Evolutionary conservation across 768 basidiomycete species (phyloP).

Genomic region (Russula lepida): DNA sequence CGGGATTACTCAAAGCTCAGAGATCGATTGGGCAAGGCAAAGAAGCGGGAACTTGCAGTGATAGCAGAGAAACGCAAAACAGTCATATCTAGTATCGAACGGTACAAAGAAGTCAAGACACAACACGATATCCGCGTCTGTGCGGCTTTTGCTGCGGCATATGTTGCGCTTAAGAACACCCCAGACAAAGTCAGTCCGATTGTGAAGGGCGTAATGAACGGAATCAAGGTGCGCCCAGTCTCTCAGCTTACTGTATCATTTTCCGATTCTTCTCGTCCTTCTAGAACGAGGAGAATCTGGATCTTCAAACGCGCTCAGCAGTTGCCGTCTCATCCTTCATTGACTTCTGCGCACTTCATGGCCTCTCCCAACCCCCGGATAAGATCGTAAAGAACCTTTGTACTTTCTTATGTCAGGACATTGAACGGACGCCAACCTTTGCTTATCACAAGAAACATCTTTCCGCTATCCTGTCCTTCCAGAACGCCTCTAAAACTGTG

Average conservation of each 20-base stretch:
- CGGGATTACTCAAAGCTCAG: constrained; percentile 67
- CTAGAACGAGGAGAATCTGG: constrained; percentile 80
- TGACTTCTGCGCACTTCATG: constrained; percentile 67
- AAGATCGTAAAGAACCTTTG: constrained; percentile 97
- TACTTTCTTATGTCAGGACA: constrained; percentile 92
- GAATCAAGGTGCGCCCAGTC: constrained; percentile 67
- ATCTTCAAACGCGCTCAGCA: constrained; percentile 85
- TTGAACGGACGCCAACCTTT: constrained; percentile 84
- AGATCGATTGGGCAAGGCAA: constrained; percentile 62
- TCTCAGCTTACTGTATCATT: not conserved
- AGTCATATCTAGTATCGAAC: constrained; percentile 62
- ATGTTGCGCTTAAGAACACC: constrained; percentile 76
- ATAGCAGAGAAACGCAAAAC: constrained; percentile 71
- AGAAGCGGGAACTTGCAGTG: constrained; percentile 64
- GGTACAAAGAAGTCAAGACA: constrained; percentile 73
- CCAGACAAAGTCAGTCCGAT: constrained; percentile 95
- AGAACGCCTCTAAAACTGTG: constrained; percentile 31
- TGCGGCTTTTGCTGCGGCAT: constrained; percentile 85
- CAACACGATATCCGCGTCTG: constrained; percentile 83
- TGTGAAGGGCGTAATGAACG: constrained; percentile 95
- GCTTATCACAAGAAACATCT: constrained; percentile 48
- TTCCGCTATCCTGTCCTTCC: constrained; percentile 75
- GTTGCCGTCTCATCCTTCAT: constrained; percentile 81
- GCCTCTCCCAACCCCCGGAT: constrained; percentile 77
- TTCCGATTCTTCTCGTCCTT: not conserved